Base-by-base conservation (phyloP, 257 asterid genomes). In the Solanum corneliomulleri region DNA sequence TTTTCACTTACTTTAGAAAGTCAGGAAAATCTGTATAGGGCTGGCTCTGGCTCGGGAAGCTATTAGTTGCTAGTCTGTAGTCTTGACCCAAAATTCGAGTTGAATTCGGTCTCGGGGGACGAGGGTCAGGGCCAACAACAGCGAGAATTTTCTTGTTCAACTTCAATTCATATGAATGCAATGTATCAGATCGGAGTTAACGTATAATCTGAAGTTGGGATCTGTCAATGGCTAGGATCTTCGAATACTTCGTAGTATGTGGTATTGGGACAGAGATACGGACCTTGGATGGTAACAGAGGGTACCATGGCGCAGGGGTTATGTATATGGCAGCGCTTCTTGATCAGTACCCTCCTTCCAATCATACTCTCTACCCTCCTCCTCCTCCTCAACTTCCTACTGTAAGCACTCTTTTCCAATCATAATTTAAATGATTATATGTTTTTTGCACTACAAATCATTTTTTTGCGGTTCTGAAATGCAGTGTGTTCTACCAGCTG, bases 361-460 rank as follows among this genome's bases (percentile, higher is more conserved):
- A 93, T 90, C 98, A 93, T 89, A 33, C 95, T 49, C 93, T 91
- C 20, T 95, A 92, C 68, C 97, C 97, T 85, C 98, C 98, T 1
- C 99, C 97, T 5, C 99, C 99, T 18, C 98, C 99, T 39, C 99
- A 96, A 83, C 97, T 96, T 23, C 91, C 99, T n/a, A 95, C 98
- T 58, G 93, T 91, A 84, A 86, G 91, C 18, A n/a, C 71, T n/a
- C 71, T 64, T 64, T 64, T n/a, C 71, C 33, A 37, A 37, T 37
- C 39, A 1, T 6, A 37, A 37, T 6, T 37, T 37, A 37, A 37
- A 37, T 37, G 31, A 37, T 39, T 74, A 21, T 39, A 39, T 72
- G 11, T 11, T 18, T 71, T n/a, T 78, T 78, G 41, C 64, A 42
- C 23, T 42, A 77, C n/a, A 42, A 44, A 41, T 49, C 20, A 80